These are phyloP conservation scores for Penicillium nordicum DNA, from an alignment of 2,329 filamentous ascomycete species.

Conservation along the genomic window DNA sequence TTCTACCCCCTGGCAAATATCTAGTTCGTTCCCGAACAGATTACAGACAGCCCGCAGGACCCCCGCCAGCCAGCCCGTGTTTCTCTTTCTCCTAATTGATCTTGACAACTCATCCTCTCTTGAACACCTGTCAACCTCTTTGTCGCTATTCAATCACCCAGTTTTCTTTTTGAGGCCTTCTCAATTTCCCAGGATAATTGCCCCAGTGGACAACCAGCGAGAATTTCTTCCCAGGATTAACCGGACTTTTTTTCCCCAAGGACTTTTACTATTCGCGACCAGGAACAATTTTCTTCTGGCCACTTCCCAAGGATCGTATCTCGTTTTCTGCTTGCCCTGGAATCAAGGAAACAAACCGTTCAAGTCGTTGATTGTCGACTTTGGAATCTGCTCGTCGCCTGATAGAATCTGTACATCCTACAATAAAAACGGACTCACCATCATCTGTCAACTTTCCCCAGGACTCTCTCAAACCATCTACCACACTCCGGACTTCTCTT, in stretches of 20 bases:
- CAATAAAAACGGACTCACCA: constrained; percentile 21
- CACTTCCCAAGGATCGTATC: constrained; percentile 13
- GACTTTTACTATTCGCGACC: constrained; percentile 11
- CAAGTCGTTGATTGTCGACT: constrained; percentile 17
- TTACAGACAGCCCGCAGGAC: background rate
- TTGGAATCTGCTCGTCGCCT: constrained; percentile 13
- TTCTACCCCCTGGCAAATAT: background rate
- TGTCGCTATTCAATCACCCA: constrained; percentile 3
- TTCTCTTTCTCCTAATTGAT: constrained; percentile 5
- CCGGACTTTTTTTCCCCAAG: constrained; percentile 2
- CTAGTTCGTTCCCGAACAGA: constrained; percentile 2
- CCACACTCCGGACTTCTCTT: constrained; percentile 17
- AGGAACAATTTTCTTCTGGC: constrained; percentile 14
- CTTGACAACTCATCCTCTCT: constrained; percentile 3
- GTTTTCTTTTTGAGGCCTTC: constrained; percentile 3
- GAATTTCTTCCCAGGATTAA: constrained; percentile 16
- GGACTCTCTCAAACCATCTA: constrained; percentile 11
- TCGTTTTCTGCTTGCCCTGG: constrained; percentile 11
- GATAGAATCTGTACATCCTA: constrained; percentile 20
- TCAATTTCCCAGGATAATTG: constrained; percentile 21
- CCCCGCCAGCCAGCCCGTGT: background rate
- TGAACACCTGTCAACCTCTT: background rate
- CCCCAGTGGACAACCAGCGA: constrained; percentile 16
- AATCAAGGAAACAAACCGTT: constrained; percentile 12
- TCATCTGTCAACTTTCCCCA: constrained; percentile 9